Evolutionary conservation across 345 rosid genomes (phyloP).

Genomic region (Eucalyptus victrix): DNA sequence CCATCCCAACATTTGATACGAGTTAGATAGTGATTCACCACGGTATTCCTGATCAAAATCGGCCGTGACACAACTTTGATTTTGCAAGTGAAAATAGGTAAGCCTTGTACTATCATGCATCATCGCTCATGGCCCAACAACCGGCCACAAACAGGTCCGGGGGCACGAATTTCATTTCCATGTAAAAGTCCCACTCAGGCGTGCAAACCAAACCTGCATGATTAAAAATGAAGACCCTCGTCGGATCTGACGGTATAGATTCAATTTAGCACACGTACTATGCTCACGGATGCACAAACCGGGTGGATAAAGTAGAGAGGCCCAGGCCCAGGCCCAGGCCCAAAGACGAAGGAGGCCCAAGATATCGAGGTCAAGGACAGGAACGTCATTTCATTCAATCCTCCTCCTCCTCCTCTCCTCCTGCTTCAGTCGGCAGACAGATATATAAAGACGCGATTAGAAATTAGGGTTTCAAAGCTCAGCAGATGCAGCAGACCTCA

Average conservation of each 20-base stretch:
- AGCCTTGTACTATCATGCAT: background rate
- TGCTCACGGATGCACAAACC: background rate
- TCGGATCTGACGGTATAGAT: background rate
- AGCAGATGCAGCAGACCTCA: background rate
- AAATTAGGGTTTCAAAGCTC: background rate
- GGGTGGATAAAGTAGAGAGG: background rate
- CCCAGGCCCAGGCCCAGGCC: background rate
- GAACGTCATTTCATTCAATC: background rate
- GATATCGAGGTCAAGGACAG: background rate
- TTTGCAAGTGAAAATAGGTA: background rate
- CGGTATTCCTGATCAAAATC: background rate
- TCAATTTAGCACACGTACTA: background rate
- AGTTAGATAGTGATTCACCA: background rate
- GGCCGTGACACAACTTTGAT: rapidly evolving
- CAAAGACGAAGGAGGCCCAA: background rate
- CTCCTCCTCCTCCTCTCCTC: background rate
- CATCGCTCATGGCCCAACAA: background rate
- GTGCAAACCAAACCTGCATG: background rate
- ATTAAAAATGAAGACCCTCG: background rate
- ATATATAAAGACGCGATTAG: background rate
- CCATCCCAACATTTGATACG: too few relatives aligned
- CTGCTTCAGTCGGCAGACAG: background rate
- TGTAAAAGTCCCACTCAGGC: too few relatives aligned
- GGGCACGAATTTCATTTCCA: rapidly evolving
- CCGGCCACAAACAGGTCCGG: background rate